Percentiles rank a stretch among this genome's conserved stretches.
phyloP scores from a whole-genome alignment of 768 basidiomycete species.

The Lactifluus volemus region DNA sequence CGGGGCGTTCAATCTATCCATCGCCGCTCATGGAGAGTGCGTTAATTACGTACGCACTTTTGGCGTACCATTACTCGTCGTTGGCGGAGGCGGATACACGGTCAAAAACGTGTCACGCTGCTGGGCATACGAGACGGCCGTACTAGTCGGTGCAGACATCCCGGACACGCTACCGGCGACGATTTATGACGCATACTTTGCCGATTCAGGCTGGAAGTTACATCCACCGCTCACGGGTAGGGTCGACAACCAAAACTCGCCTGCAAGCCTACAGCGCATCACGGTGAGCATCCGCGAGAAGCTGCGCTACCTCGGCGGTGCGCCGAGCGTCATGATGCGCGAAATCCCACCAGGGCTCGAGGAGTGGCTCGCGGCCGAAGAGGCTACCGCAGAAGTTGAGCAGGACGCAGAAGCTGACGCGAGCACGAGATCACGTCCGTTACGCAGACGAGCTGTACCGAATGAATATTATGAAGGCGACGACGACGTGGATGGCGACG shows the following conservation, averaged over 20 bases:
- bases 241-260: slow-evolving; percentile 88
- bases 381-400: slow-evolving; percentile 59
- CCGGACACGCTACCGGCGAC: slow-evolving; percentile 84
- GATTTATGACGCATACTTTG: slow-evolving; percentile 89
- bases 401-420: slow-evolving; percentile 59
- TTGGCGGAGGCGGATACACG: slow-evolving; percentile 96
- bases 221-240: slow-evolving; percentile 88
- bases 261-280: slow-evolving; percentile 76
- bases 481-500: slow-evolving; percentile 41
- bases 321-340: slow-evolving; percentile 94
- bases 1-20: slow-evolving; percentile 95
- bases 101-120: slow-evolving; percentile 97
- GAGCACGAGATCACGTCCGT: slow-evolving; percentile 44
- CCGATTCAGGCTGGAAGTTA: slow-evolving; percentile 83
- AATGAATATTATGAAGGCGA: slow-evolving; percentile 74
- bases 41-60: slow-evolving; percentile 94
- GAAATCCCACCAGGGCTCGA: slow-evolving; percentile 92
- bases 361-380: slow-evolving; percentile 56
- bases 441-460: slow-evolving; percentile 35
- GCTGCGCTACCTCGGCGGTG: slow-evolving; percentile 85
- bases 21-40: slow-evolving; percentile 96
- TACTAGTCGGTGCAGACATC: slow-evolving; percentile 75
- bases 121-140: slow-evolving; percentile 97
- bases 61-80: slow-evolving; percentile 79
- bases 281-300: slow-evolving; percentile 80